Conservation (phyloP, 192 early-diverging fungal species). For the Geranomyces variabilis region DNA sequence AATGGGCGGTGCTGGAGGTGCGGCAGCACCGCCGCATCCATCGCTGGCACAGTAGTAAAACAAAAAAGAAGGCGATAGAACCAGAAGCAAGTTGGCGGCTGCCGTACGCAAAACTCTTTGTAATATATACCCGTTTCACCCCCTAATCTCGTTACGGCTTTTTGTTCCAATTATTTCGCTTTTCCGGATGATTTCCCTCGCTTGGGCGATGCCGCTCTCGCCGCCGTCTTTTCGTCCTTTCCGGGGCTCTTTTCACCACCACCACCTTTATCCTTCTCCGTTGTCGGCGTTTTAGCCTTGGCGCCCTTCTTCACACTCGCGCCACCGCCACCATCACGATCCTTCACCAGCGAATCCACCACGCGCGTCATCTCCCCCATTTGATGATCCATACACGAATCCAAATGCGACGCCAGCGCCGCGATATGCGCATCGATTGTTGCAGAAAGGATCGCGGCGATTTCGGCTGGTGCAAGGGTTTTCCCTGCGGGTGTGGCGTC, state of each 20-base stretch:
- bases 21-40: too few species aligned
- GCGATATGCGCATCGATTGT: conserved; percentile 24
- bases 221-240: neutral
- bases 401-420: conserved; percentile 11
- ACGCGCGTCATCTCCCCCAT: conserved; percentile 21
- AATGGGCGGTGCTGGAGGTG: too few species aligned
- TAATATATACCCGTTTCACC: too few species aligned
- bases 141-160: too few species aligned
- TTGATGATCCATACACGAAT: conserved; percentile 17
- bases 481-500: neutral
- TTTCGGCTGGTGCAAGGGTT: conserved; percentile 11
- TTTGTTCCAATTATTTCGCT: too few species aligned
- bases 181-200: too few species aligned
- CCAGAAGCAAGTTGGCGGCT: too few species aligned
- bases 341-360: conserved; percentile 7
- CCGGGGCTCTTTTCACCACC: neutral
- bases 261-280: conserved; percentile 1
- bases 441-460: conserved; percentile 10
- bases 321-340: conserved; percentile 2
- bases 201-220: too few species aligned
- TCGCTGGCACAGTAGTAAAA: too few species aligned
- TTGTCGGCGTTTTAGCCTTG: neutral
- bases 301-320: neutral
- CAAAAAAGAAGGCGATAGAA: too few species aligned
- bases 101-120: too few species aligned